Evolutionary conservation across 208 protist species (phyloP), one percentile per base, ranked within the genome.

Genomic region (Wallacemonas sp.): DNA sequence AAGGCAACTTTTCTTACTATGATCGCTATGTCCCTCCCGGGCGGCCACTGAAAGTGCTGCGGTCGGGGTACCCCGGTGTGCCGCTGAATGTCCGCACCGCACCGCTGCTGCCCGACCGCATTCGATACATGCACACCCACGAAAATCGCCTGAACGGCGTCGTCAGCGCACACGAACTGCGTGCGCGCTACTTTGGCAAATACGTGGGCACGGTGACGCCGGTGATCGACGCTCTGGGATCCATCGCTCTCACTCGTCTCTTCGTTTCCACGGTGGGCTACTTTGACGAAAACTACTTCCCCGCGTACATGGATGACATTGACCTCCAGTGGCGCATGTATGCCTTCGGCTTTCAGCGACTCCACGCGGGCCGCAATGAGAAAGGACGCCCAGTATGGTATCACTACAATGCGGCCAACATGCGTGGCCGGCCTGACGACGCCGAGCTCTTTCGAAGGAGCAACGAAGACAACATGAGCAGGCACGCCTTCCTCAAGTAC

Each of bases 251-350:
- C 4, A 72, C 79, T 3, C 83, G 79, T 6, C 68, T 83, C 6
- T 77, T 77, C 0, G 50, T 86, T 13, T 34, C 66, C 34, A 71
- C 67, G 41, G 76, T 74, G 8, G 83, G 76, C 30, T 83, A 74
- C 67, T 78, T 83, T 34, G 78, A 89, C 54, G 78, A 89, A 30
- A 89, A 85, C 38, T 77, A 73, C 45, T 85, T 74, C 26, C 76
- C 78, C 30, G 64, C 54, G 27, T 68, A 76, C 45, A 71, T 75
- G 60, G 82, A 89, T 5, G 76, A 83, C 37, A 66, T 62, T 1
- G 79, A 89, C 71, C 73, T 61, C 41, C 66, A 66, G 24, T 74
- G 53, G 62, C 73, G 79, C 19, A 53, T 72, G 13, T 9, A 41
- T 8, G 22, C 72, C n/a, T 64, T 81, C 15, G 79, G 76, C 27